Conservation (phyloP, 2,329 filamentous ascomycete genomes). For the Cladophialophora chaetospira region DNA sequence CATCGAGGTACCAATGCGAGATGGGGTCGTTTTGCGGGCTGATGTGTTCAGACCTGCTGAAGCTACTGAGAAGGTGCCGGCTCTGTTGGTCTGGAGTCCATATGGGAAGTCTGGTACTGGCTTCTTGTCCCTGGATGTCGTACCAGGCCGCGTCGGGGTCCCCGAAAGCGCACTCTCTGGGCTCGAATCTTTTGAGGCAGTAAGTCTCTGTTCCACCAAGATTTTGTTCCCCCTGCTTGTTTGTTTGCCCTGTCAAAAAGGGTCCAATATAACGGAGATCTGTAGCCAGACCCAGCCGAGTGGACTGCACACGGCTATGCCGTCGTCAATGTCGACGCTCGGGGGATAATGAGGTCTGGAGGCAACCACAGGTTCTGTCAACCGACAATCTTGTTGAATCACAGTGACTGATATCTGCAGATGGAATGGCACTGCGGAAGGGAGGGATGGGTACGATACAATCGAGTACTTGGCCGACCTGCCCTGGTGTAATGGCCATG, state of each 20-base stretch:
- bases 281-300: constrained; percentile 38
- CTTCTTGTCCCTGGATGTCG: constrained; percentile 4
- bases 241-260: too few relatives aligned
- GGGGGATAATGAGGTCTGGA: constrained; percentile 35
- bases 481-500: constrained; percentile 49
- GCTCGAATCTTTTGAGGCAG: constrained; percentile 31
- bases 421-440: constrained; percentile 12
- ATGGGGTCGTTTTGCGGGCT: constrained; percentile 33
- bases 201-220: too few relatives aligned
- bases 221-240: too few relatives aligned
- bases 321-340: constrained; percentile 36
- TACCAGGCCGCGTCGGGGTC: constrained; percentile 6
- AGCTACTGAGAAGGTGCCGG: constrained; percentile 28
- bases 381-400: not conserved
- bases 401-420: not conserved
- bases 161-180: constrained; percentile 8
- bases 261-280: too few relatives aligned
- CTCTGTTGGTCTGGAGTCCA: constrained; percentile 36
- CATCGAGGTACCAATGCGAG: constrained; percentile 32
- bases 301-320: constrained; percentile 37
- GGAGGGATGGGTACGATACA: constrained; percentile 11
- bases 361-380: constrained; percentile 34
- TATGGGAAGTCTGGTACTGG: constrained; percentile 35
- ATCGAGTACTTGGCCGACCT: constrained; percentile 31
- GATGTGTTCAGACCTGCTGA: constrained; percentile 35